Evolutionary conservation across 2,329 filamentous ascomycete species (phyloP), one percentile per base, ranked within the genome.

Genomic region (Tetracladium maxilliforme): DNA sequence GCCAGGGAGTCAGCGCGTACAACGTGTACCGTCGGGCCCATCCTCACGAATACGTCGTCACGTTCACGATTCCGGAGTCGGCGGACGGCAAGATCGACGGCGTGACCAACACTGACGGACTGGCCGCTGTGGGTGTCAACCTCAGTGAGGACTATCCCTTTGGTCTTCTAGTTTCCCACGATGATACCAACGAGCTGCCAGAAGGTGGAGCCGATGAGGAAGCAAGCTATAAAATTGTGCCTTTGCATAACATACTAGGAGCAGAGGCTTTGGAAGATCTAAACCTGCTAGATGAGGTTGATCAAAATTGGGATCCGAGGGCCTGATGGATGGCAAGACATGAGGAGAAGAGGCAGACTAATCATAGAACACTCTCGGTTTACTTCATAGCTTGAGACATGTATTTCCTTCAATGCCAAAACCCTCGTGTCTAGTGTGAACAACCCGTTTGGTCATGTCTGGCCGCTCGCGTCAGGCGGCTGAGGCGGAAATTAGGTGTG

Each of bases 101-200:
- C 5, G 62, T 67, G 5, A 58, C 54, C 10, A 67, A 67, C 32
- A 66, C 62, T 1, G 63, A 67, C 27, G 61, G 63, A 0, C 43
- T 66, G 15, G 32, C 58, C 0, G 61, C 55, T 0, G 55, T 66
- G 4, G 55, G 58, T 0, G 48, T 46, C 1, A 43, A 36, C 1
- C 39, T 66, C 19, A 56, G 58, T 16, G 35, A 33, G 11, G 44
- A 48, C 13, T 61, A 57, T 25, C 52, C 52, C 0, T 35, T 41
- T 6, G 61, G 63, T 0, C 22, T 67, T 14, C 35, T 67, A 3
- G 60, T 66, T 4, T 53, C 58, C 9, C 61, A 66, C 29, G 61
- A 67, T 32, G 63, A 68, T 38, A 54, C 56, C 4, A 68, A 67
- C 29, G 52, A 65, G 41, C 38, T 62, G 6, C 42, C 51, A 0